These are phyloP conservation scores for Coemansia interrupta DNA, from an alignment of 192 early-diverging fungal genomes.

Conservation along the genomic window DNA sequence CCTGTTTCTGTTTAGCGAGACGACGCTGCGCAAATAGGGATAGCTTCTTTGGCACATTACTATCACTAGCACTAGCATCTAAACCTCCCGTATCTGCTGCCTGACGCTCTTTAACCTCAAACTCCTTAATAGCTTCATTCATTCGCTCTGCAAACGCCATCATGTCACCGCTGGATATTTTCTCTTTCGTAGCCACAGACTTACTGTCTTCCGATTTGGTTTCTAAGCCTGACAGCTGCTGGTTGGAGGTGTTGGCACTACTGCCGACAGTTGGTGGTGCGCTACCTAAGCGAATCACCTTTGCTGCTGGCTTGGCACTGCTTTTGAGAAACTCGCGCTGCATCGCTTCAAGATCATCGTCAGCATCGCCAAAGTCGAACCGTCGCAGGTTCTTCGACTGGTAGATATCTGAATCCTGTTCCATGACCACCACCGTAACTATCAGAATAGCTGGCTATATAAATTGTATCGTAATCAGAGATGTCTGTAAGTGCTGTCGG, in stretches of 20 bases:
- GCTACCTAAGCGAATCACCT: slow-evolving; percentile 20
- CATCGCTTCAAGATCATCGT: slow-evolving; percentile 41
- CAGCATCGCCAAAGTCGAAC: slow-evolving; percentile 18
- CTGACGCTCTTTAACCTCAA: slow-evolving; percentile 21
- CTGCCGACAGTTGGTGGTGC: slow-evolving; percentile 11
- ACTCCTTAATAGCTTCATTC: slow-evolving; percentile 35
- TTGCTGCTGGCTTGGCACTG: slow-evolving; percentile 39
- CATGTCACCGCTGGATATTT: slow-evolving; percentile 4
- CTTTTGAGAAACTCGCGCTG: slow-evolving; percentile 41
- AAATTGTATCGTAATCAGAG: not conserved
- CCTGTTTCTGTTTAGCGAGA: slow-evolving; percentile 27
- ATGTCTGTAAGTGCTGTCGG: not conserved
- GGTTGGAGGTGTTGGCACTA: not conserved
- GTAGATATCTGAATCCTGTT: not conserved
- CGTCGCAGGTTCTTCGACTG: not conserved
- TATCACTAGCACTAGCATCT: not conserved
- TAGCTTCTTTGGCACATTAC: slow-evolving; percentile 15
- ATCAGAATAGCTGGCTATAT: not conserved
- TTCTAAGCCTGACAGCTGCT: not conserved
- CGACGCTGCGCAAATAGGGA: slow-evolving; percentile 54
- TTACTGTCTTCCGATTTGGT: not conserved
- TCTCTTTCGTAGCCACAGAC: not conserved
- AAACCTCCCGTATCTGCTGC: not conserved
- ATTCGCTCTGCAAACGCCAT: slow-evolving; percentile 35
- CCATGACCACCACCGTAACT: not conserved